Evolutionary conservation across 2,329 filamentous ascomycete genomes (phyloP), one percentile per base, ranked within the genome.

Genomic region (Monosporascus sp.): DNA sequence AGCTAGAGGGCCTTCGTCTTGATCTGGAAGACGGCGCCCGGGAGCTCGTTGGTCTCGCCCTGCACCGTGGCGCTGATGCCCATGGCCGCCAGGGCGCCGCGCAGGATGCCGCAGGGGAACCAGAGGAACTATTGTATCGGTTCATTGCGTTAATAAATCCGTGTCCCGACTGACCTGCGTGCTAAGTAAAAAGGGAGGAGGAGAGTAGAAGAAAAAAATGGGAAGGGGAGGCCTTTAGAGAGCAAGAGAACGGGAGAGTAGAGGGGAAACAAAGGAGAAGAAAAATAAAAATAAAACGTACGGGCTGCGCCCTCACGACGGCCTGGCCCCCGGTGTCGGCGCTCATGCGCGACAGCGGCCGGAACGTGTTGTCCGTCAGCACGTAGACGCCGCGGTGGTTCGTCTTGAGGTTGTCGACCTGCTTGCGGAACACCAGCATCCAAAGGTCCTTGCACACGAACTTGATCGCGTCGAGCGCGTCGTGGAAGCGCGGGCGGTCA

Each of bases 361-460:
- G 87, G 74, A 99, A 99, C 9, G 87, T 78, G 68, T 91, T 91
- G 73, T 99, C 94, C 15, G 93, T 97, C 50, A 99, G 77, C 44
- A 99, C 94, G 71, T 97, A 99, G 61, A 97, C 91, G 49, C 94
- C 94, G 63, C 94, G 79, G 70, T 99, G 94, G 68, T 99, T 99
- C 8, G 94, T 99, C 74, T 99, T 99, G 47, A 99, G 79, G 69
- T 99, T 99, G 72, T 99, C 94, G 66, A 99, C 90, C 71, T 97
- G 95, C 74, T 99, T 99, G 68, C 89, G 82, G 72, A 97, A 99
- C 17, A 97, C 83, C 20, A 97, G 79, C 37, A 85, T 91, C 94
- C 94, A 99, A 45, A 99, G 79, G 70, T 99, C 94, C 76, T 99
- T 99, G 82, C 94, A 99, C 49, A 99, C 79, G 67, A 99, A 97